Evolutionary conservation across 169 alveolate species (phyloP), one percentile per base, ranked within the genome.

Genomic region (Plasmodium malariae): DNA sequence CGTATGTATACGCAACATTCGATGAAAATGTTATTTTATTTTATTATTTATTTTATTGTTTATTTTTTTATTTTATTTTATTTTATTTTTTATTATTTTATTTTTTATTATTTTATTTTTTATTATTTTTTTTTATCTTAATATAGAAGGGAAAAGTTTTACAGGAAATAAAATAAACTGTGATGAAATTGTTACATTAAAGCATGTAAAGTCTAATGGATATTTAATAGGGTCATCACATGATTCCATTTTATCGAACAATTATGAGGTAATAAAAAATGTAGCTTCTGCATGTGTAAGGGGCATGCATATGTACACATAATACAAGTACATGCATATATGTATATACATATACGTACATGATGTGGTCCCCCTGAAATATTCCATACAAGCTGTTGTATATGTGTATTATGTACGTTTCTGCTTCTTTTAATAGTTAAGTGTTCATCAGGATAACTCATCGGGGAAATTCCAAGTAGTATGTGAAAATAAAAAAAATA

Each of bases 121-220:
- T 14, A 30, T 43, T 48, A 48, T 55, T 55, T 36, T 60, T 12
- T 60, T 60, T 28, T 60, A 2, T 45, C 45, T 45, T 26, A n/a
- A 11, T 11, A 2, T 40, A 78, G 89, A 78, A 32, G 63, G 34
- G 14, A 78, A 78, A 68, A 78, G 89, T 55, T 17, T 63, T 28
- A 63, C 70, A 5, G 89, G 89, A 32, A 57, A 48, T 37, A 78
- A 78, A 78, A 78, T 78, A 78, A 45, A 19, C 12, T 78, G 89
- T 19, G 80, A 78, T 40, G 89, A 78, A 78, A 65, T 78, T 57
- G 55, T 78, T 11, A 63, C 80, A 19, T 57, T 78, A 55, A 78
- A 78, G 70, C 89, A 78, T 65, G 80, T 78, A 21, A 78, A 62
- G 32, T 78, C 89, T 19, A 78, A 78, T 55, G 89, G 80, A 28